A percentile compares a stretch with the other conserved stretches of the same genome.
phyloP scores from a whole-genome alignment of 495 filamentous ascomycete genomes.

The Penicillium robsamsonii region DNA sequence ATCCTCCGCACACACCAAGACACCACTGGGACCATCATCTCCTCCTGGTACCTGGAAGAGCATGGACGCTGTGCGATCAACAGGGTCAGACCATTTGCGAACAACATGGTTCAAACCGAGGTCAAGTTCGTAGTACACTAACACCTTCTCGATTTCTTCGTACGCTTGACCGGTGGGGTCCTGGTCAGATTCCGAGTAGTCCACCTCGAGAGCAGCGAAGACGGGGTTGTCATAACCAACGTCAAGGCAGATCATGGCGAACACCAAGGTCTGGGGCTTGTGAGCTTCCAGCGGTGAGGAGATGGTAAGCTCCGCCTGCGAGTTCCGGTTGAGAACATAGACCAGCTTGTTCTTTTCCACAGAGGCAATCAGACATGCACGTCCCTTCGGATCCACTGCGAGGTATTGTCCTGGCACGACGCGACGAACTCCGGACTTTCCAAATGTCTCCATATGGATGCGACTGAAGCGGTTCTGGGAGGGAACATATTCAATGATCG shows the following conservation, averaged over 20 bases:
- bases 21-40: constrained; percentile 88
- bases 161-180: constrained; percentile 84
- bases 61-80: constrained; percentile 84
- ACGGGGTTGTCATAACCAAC: constrained; percentile 96
- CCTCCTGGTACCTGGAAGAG: constrained; percentile 96
- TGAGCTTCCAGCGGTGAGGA: constrained; percentile 98
- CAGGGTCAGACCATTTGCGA: constrained; percentile 89
- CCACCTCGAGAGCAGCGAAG: constrained; percentile 90
- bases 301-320: constrained; percentile 90
- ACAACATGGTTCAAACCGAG: constrained; percentile 96
- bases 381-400: constrained; percentile 89
- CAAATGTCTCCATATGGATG: constrained; percentile 94
- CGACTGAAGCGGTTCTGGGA: constrained; percentile 84
- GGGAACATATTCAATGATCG: constrained; percentile 88
- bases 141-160: constrained; percentile 76
- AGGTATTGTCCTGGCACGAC: constrained; percentile 95
- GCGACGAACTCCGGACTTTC: constrained; percentile 92
- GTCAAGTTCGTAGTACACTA: constrained; percentile 97
- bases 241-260: constrained; percentile 81
- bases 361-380: constrained; percentile 90
- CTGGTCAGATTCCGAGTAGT: constrained; percentile 88
- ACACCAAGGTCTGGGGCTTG: constrained; percentile 88
- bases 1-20: constrained; percentile 91
- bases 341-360: constrained; percentile 99
- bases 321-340: constrained; percentile 94